A percentile compares a stretch with the other conserved stretches of the same genome.
Conservation (phyloP, 2,329 filamentous ascomycete species). For the Aspergillus ustus region DNA sequence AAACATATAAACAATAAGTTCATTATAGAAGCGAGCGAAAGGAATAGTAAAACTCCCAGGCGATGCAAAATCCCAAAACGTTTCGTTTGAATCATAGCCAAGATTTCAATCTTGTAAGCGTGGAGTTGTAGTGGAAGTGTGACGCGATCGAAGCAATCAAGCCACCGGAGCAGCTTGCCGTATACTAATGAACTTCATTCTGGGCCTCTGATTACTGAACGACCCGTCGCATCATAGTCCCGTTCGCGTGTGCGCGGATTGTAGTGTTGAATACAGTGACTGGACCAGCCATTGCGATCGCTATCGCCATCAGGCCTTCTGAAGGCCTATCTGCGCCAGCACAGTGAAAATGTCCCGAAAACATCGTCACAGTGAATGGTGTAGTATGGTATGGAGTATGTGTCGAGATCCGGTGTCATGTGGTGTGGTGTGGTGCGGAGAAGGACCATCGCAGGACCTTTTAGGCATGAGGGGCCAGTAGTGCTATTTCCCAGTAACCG, state of each 20-base stretch:
- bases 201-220: neutral
- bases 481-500: constrained; percentile 5
- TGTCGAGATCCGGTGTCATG: neutral
- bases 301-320: neutral
- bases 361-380: constrained; percentile 9
- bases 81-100: neutral
- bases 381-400: neutral
- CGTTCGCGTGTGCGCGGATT: neutral
- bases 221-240: neutral
- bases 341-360: constrained; percentile 18
- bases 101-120: neutral
- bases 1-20: neutral
- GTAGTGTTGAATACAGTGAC: neutral
- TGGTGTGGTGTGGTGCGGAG: neutral
- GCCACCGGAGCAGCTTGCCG: neutral
- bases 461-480: neutral
- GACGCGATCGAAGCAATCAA: neutral
- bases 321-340: constrained; percentile 22
- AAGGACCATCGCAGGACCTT: constrained; percentile 4
- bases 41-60: neutral
- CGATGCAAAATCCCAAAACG: neutral
- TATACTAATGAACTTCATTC: neutral
- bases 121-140: neutral
- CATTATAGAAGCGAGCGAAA: neutral
- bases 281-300: constrained; percentile 4